A percentile compares a stretch with the other conserved stretches of the same genome.
Evolutionary conservation across 768 basidiomycete species (phyloP).

Genomic region (Auricularia sp.): DNA sequence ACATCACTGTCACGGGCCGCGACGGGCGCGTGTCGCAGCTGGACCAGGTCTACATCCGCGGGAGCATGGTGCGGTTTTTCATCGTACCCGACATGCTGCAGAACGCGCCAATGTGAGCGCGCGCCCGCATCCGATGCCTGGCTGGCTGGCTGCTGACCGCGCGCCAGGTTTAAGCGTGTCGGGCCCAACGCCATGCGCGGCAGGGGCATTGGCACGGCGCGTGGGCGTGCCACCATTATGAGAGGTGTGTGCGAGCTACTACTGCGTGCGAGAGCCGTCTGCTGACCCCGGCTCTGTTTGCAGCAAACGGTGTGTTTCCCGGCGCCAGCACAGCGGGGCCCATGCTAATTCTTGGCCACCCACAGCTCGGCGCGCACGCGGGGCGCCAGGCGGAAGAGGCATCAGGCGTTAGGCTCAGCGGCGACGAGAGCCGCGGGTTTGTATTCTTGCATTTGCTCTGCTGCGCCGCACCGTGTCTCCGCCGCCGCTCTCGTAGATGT

Average conservation of each 20-base stretch:
- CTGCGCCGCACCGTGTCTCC: neutral
- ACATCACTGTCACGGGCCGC: conserved; percentile 94
- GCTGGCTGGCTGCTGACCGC: neutral
- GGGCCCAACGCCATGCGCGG: conserved; percentile 98
- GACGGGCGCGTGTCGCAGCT: conserved; percentile 98
- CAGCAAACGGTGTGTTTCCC: conserved; percentile 62
- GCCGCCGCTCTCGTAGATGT: neutral
- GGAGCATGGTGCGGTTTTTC: conserved; percentile 96
- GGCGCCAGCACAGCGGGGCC: conserved; percentile 3
- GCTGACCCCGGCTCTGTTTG: conserved; percentile 14
- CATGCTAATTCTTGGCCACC: conserved; percentile 13
- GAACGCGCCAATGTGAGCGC: conserved; percentile 86
- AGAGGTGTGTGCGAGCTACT: conserved; percentile 52
- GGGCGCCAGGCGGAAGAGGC: conserved; percentile 63
- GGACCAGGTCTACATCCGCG: conserved; percentile 97
- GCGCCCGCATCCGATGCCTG: neutral
- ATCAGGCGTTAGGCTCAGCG: conserved; percentile 58
- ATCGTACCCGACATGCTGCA: conserved; percentile 99
- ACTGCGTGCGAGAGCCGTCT: conserved; percentile 6
- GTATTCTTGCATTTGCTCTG: conserved; percentile 3
- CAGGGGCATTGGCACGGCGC: conserved; percentile 96
- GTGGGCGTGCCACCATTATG: conserved; percentile 98
- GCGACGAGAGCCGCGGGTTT: neutral
- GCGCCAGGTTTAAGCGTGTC: conserved; percentile 90
- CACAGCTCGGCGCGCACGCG: conserved; percentile 78